Evolutionary conservation across 2,329 filamentous ascomycete species (phyloP), one percentile per base, ranked within the genome.

Genomic region (Lasiodiplodia citricola): DNA sequence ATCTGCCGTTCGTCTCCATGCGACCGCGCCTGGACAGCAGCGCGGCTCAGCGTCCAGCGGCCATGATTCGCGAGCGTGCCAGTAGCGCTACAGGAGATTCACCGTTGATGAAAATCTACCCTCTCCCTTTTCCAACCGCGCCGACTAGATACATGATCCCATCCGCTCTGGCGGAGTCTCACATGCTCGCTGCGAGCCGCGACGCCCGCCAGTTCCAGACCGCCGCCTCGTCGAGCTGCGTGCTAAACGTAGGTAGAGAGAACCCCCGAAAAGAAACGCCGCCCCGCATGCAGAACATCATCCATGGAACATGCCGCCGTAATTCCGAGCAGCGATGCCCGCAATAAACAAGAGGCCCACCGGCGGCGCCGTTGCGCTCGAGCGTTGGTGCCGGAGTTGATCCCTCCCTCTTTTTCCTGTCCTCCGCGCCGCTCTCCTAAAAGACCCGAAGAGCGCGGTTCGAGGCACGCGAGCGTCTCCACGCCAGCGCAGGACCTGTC

Each of bases 1-100:
- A 67, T 67, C 65, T 67, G 65, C 65, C 55, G 65, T 67, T 67
- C 65, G 41, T 67, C 54, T 67, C 64, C 65, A 67, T 31, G 54
- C 65, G 28, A 23, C 65, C 54, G 28, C 54, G 65, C 51, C 65
- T 58, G 41, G 41, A 38, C 47, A 31, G 28, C 60, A n/a, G 54
- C 44, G 65, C 65, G 52, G 65, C 54, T 58, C 51, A 58, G 14
- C 54, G 52, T 58, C 52, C 54, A 58, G 52, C 65, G 41, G 16
- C 65, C 38, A 56, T 67, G 41, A 67, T 67, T 67, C 65, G 54
- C 65, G 52, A 67, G 31, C 57, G 44, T 21, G 44, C 50, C 28
- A 25, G 25, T 41, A 28, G 54, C 21, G 25, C 28, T 47, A 25
- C 41, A 58, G 38, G 60, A 31, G 52, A 64, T 47, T 47, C 18